phyloP scores from a whole-genome alignment of 306 rosid species.

The Dryas octopetala region DNA sequence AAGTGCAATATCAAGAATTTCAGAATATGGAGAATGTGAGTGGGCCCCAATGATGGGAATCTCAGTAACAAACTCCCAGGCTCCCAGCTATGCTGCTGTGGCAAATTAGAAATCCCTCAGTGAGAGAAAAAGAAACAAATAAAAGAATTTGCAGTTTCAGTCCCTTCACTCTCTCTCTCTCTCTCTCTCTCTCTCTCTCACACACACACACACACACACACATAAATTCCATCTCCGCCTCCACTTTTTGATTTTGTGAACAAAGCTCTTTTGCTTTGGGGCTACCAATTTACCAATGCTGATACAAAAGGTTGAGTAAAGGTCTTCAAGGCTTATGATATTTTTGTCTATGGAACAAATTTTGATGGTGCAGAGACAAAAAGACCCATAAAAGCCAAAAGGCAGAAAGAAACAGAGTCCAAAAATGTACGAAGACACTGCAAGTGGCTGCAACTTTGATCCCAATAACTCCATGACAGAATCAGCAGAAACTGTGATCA shows the following conservation, averaged over 20 bases:
- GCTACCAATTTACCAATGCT: neutral
- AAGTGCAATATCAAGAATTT: neutral
- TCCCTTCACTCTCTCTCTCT: neutral
- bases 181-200: neutral
- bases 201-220: neutral
- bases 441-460: conserved; percentile 60
- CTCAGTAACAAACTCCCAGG: conserved; percentile 31
- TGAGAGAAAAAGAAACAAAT: too few relatives aligned
- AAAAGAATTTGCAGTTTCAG: neutral
- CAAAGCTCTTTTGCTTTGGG: neutral
- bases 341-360: neutral
- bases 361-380: conserved; percentile 1
- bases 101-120: neutral
- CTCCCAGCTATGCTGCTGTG: conserved; percentile 10
- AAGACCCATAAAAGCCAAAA: neutral
- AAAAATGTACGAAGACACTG: conserved; percentile 36
- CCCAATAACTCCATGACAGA: conserved; percentile 47
- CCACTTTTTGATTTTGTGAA: conserved; percentile 3
- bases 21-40: conserved; percentile 28
- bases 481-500: conserved; percentile 27
- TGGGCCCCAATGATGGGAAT: conserved; percentile 34
- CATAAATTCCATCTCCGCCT: neutral
- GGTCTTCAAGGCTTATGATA: neutral
- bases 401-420: neutral
- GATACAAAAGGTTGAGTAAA: neutral